Evolutionary conservation across 2,329 filamentous ascomycete species (phyloP).

Genomic region (Botryosphaeria dothidea): DNA sequence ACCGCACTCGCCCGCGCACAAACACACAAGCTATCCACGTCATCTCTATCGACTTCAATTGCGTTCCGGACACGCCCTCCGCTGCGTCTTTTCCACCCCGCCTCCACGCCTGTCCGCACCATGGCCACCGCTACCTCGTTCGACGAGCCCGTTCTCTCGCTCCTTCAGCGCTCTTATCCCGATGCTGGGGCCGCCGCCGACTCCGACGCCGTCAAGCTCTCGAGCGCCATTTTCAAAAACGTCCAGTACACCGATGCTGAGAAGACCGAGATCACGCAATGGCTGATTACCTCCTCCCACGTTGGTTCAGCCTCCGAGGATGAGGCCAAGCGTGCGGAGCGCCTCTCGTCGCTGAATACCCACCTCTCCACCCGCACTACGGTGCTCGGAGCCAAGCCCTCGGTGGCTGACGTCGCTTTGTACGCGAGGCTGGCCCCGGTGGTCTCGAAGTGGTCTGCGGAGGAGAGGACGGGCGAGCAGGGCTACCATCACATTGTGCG

Average conservation of each 20-base stretch:
- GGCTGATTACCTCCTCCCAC: constrained; percentile 76
- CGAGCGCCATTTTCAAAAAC: constrained; percentile 65
- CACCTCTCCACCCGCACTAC: constrained; percentile 89
- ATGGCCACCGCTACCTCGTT: constrained; percentile 38
- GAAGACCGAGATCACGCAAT: constrained; percentile 85
- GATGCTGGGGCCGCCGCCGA: constrained; percentile 37
- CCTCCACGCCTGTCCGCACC: constrained; percentile 25
- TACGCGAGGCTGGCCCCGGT: constrained; percentile 76
- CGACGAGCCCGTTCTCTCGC: constrained; percentile 35
- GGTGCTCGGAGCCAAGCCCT: constrained; percentile 85
- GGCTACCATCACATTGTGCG: constrained; percentile 91
- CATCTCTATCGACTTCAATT: constrained; percentile 4
- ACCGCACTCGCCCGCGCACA: background rate
- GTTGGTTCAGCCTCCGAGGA: constrained; percentile 64
- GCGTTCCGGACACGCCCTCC: constrained; percentile 33
- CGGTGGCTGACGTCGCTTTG: constrained; percentile 79
- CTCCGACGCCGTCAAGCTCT: constrained; percentile 44
- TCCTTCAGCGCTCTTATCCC: constrained; percentile 39
- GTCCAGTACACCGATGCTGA: constrained; percentile 76
- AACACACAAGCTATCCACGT: background rate
- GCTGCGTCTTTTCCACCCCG: constrained; percentile 31
- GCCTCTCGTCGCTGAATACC: constrained; percentile 78
- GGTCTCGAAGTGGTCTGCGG: constrained; percentile 76
- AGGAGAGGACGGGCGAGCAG: constrained; percentile 86
- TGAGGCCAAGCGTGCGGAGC: constrained; percentile 57